Evolutionary conservation across 2,329 filamentous ascomycete genomes (phyloP).

Genomic region (Apiospora sp.): DNA sequence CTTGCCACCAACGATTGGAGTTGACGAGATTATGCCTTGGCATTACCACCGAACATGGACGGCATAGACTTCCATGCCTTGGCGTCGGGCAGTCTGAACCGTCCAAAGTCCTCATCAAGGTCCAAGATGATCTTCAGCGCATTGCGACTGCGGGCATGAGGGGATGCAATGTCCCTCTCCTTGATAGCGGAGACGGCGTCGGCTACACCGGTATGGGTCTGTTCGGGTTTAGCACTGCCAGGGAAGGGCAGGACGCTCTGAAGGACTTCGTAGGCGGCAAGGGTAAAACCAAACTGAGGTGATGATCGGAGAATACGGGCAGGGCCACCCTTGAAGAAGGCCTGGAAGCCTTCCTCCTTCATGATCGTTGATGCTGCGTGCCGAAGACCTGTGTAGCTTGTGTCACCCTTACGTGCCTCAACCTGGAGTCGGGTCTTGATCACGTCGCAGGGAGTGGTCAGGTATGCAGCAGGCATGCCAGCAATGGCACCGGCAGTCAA

Average conservation of each 20-base stretch:
- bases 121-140: constrained; percentile 96
- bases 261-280: constrained; percentile 92
- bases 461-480: constrained; percentile 89
- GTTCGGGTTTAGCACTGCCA: constrained; percentile 61
- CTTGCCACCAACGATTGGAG: not conserved
- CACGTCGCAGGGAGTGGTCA: constrained; percentile 97
- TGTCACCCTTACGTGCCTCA: constrained; percentile 94
- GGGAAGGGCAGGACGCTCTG: constrained; percentile 84
- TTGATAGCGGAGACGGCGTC: constrained; percentile 70
- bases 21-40: constrained; percentile 28
- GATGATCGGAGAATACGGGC: constrained; percentile 94
- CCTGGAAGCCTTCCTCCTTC: constrained; percentile 90
- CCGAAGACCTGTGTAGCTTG: constrained; percentile 83
- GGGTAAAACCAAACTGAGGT: constrained; percentile 96
- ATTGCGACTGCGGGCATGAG: constrained; percentile 75
- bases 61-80: constrained; percentile 63
- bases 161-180: constrained; percentile 64
- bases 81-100: constrained; percentile 66
- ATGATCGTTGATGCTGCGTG: constrained; percentile 86
- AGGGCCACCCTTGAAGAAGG: constrained; percentile 98
- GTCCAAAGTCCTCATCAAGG: constrained; percentile 91
- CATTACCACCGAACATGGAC: constrained; percentile 54
- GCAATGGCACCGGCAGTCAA: constrained; percentile 94
- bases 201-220: constrained; percentile 64
- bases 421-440: constrained; percentile 99